These are phyloP conservation scores for Aphanomyces astaci DNA, from an alignment of 352 stramenopile species.

Conservation along the genomic window DNA sequence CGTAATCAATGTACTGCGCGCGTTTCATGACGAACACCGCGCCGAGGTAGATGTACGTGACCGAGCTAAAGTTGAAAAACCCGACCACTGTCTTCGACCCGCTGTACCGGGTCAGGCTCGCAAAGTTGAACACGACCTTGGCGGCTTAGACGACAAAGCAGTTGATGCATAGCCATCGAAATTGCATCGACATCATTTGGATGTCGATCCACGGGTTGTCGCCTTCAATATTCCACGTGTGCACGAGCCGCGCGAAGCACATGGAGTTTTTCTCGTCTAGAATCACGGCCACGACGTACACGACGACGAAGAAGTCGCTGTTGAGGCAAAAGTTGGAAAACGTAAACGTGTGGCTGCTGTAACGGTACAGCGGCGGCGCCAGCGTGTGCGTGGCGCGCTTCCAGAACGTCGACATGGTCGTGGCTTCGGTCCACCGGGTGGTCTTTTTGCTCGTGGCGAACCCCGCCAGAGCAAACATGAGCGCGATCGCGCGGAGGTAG, in stretches of 20 bases:
- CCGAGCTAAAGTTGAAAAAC: conserved; percentile 15
- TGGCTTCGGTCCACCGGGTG: conserved; percentile 1
- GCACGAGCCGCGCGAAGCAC: neutral
- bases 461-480: conserved; percentile 2
- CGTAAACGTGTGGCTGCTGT: neutral
- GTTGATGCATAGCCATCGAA: conserved; percentile 14
- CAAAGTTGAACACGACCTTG: neutral
- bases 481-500: neutral
- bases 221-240: neutral
- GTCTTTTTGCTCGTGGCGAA: conserved; percentile 13
- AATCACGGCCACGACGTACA: conserved; percentile 3
- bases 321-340: conserved; percentile 20
- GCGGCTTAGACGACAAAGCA: conserved; percentile 1
- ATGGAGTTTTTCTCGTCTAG: conserved; percentile 12
- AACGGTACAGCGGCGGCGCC: conserved; percentile 13
- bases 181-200: neutral
- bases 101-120: neutral
- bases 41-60: conserved; percentile 16
- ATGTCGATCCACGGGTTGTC: neutral
- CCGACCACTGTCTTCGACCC: conserved; percentile 3
- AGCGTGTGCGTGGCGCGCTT: conserved; percentile 7
- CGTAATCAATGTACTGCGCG: conserved; percentile 1
- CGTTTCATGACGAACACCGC: neutral
- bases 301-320: conserved; percentile 15
- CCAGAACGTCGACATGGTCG: neutral